Conservation (phyloP, 2,329 filamentous ascomycete genomes). For the Epichloe gansuensis region DNA sequence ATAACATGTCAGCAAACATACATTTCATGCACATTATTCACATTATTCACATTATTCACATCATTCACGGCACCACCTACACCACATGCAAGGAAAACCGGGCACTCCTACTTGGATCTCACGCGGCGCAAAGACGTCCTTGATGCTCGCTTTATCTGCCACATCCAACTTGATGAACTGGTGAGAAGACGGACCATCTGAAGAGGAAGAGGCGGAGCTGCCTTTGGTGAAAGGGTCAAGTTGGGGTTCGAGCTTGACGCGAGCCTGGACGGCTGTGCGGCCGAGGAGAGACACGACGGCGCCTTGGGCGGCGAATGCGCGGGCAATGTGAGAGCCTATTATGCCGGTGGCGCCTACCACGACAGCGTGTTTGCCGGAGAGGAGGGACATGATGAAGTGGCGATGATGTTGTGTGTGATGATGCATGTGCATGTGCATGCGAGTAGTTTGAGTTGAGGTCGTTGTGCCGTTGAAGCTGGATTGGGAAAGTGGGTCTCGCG, state of each 20-base stretch:
- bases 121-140: conserved; percentile 15
- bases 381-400: conserved; percentile 12
- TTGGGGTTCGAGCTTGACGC: conserved; percentile 24
- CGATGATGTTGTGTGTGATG: background rate
- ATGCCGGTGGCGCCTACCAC: conserved; percentile 59
- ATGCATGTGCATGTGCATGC: too few relatives aligned
- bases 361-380: conserved; percentile 39
- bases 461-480: background rate
- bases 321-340: conserved; percentile 56
- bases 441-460: too few relatives aligned
- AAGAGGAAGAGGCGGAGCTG: background rate
- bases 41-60: background rate
- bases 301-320: conserved; percentile 50
- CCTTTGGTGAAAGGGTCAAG: conserved; percentile 14
- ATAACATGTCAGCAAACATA: background rate
- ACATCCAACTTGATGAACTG: conserved; percentile 24
- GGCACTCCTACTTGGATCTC: background rate
- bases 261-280: conserved; percentile 35
- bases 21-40: too few relatives aligned
- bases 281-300: conserved; percentile 49
- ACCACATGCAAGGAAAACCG: background rate
- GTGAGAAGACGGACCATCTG: conserved; percentile 14
- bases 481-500: background rate
- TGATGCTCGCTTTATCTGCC: conserved; percentile 16
- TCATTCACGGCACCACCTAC: background rate